These are phyloP conservation scores for Beta corolliflora DNA, from an alignment of 179 eudicot species.

Conservation along the genomic window DNA sequence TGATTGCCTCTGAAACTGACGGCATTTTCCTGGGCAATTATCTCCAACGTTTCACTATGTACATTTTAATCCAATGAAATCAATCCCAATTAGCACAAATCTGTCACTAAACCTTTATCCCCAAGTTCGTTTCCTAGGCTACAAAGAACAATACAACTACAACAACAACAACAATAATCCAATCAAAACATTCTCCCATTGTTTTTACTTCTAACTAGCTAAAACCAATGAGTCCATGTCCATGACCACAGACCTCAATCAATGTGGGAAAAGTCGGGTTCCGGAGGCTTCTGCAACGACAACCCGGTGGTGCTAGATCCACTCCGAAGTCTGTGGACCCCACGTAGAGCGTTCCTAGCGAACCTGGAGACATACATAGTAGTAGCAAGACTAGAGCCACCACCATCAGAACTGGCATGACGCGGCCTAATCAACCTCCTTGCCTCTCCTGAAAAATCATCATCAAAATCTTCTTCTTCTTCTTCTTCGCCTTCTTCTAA, in stretches of 20 bases:
- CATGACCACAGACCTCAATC: conserved; percentile 26
- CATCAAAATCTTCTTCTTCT: conserved; percentile 30
- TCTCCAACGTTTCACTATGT: not conserved
- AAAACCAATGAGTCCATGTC: not conserved
- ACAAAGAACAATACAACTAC: not conserved
- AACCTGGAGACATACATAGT: conserved; percentile 58
- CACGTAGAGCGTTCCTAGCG: conserved; percentile 60
- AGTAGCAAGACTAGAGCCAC: conserved; percentile 41
- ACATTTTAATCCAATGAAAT: not conserved
- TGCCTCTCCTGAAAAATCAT: conserved; percentile 1
- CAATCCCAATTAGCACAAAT: not conserved
- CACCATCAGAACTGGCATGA: not conserved
- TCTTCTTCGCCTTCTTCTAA: conserved; percentile 35
- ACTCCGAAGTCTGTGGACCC: conserved; percentile 51
- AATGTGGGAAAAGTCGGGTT: conserved; percentile 51
- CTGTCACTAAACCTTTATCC: not conserved
- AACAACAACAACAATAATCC: not conserved
- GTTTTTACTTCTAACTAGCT: not conserved
- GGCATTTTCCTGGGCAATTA: not conserved
- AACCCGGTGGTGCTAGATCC: conserved; percentile 29
- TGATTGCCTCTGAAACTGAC: not conserved
- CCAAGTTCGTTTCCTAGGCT: not conserved
- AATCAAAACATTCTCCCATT: not conserved
- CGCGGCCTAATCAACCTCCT: conserved; percentile 22
- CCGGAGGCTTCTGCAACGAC: conserved; percentile 53